Base-by-base conservation (phyloP, 2,329 filamentous ascomycete species). In the Pseudogymnoascus sp. region DNA sequence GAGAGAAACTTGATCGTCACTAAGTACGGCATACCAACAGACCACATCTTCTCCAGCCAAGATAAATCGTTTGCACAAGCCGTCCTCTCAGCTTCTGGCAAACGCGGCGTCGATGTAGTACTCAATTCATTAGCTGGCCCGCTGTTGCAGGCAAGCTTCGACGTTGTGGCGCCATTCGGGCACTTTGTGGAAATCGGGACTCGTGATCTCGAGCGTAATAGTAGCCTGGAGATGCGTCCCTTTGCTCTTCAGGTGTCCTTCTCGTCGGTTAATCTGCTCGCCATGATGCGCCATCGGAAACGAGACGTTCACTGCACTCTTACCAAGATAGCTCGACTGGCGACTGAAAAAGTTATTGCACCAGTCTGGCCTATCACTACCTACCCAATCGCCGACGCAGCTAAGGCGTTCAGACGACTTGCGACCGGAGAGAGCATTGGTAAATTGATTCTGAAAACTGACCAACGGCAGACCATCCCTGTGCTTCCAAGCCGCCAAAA, bases 181-280 rank as follows among this genome's bases (percentile, higher is more conserved):
- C 67, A 73, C 0, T 76, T 78, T 53, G 65, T 78, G 0, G 76
- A 78, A 62, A 69, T 78, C 12, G 74, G 75, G 1, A 75, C 75
- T 36, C 67, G 68, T 1, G 75, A 77, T 38, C 65, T 75, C 3
- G 25, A 66, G 0, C 69, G 72, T 33, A 75, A 74, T 14, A 72
- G 70, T 1, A 4, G 3, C 12, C 41, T 50, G 18, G 67, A 66
- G 5, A 61, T 61, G 59, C 2, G 18, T 9, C 8, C 59, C 5
- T 61, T 61, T 36, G 11, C 30, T n/a, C 25, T 33, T 11, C n/a
- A 8, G 41, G 14, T 33, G 38, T 43, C 58, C 6, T 60, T 61
- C 25, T n/a, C 36, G 14, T 37, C 36, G 14, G 3, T 37, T 6
- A 9, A 22, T 14, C 12, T 22, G 20, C 25, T 50, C 14, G n/a